Evolutionary conservation across 1,139 yeast genomes (phyloP).

Genomic region (Yamadazyma friedrichii): DNA sequence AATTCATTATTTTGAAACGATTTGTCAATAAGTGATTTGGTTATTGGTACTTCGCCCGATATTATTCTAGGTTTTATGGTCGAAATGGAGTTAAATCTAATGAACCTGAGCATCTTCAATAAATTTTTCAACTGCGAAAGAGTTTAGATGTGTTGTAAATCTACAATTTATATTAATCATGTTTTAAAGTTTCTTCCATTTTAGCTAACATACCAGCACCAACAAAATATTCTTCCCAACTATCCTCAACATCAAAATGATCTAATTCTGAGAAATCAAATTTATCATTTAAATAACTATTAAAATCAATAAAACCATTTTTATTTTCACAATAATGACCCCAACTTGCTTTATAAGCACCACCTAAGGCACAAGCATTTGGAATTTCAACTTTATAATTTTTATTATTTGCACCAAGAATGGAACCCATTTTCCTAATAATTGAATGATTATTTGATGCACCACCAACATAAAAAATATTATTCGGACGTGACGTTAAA

Average conservation of each 20-base stretch:
- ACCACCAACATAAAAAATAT: constrained; percentile 84
- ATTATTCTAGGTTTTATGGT: constrained; percentile 9
- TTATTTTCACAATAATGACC: constrained; percentile 41
- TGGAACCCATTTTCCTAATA: constrained; percentile 65
- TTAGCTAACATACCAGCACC: constrained; percentile 53
- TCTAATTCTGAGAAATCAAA: constrained; percentile 53
- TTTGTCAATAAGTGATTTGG: constrained; percentile 11
- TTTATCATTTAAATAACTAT: constrained; percentile 38
- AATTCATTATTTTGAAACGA: constrained; percentile 12
- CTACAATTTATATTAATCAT: constrained; percentile 13
- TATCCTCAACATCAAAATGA: constrained; percentile 36
- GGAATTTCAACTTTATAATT: constrained; percentile 74
- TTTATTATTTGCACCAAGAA: constrained; percentile 64
- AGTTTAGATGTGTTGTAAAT: neutral
- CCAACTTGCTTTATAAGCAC: constrained; percentile 87
- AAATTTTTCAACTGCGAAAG: neutral
- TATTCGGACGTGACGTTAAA: constrained; percentile 58
- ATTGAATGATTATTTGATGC: constrained; percentile 73
- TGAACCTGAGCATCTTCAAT: constrained; percentile 12
- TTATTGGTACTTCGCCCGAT: constrained; percentile 12
- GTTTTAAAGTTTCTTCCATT: constrained; percentile 39
- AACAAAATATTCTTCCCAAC: constrained; percentile 48
- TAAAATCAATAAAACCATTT: constrained; percentile 38
- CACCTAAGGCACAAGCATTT: constrained; percentile 95
- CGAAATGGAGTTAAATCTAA: constrained; percentile 13